Evolutionary conservation across 1,139 yeast genomes (phyloP), one percentile per base, ranked within the genome.

Genomic region (Yamadazyma taylorii): DNA sequence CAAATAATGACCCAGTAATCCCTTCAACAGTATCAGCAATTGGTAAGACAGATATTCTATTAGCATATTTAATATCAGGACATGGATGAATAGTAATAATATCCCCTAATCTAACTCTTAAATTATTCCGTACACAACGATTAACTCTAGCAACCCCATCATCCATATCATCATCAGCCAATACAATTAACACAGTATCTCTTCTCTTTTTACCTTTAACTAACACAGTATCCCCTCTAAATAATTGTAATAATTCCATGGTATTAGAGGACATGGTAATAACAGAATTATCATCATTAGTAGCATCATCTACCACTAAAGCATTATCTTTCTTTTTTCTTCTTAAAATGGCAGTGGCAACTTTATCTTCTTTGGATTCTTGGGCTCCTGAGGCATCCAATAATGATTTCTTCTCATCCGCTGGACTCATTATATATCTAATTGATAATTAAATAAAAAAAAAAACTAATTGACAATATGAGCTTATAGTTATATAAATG

Each of bases 21-120:
- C 99, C 99, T 69, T 92, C 99, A 50, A 92, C 92, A 37, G 98
- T 90, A 59, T 92, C 99, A 42, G 97, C 95, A 60, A 92, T 85
- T 38, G 99, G 98, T 64, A 94, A 75, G 33, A 90, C 96, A n/a
- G 95, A 84, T 58, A 92, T 90, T 64, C 97, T 74, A 46, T 83
- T 66, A 50, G 95, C 97, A 59, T 90, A 94, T 69, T 92, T 92
- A 74, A 92, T 92, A 63, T 92, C 98, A 23, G 98, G 97, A 61
- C 97, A 92, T 32, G 98, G 95, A 58, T 88, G 96, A 47, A 94
- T 75, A 30, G 96, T 76, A 43, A 92, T 78, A 48, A 92, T 77
- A 57, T 92, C 98, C 51, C 98, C 97, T 49, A 92, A 75, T 63
- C 97, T 83, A 43, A 92, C 94, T 51, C 97, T 79, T 63, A 92